Base-by-base conservation (phyloP, 306 rosid species). In the Vigna hirtella region DNA sequence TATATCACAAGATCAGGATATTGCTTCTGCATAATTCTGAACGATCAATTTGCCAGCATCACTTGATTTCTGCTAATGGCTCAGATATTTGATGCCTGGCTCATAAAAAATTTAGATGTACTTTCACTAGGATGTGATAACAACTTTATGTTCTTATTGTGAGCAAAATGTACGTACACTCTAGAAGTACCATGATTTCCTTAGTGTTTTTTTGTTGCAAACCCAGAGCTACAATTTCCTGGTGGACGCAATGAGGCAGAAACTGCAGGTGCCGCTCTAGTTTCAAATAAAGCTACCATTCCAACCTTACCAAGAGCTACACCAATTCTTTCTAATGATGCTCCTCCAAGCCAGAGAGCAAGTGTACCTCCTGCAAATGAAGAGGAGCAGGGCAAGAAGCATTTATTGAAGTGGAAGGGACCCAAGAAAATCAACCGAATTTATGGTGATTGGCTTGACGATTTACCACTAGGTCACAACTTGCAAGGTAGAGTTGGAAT, bases 361-460 rank as follows among this genome's bases (percentile, higher is more conserved):
- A 68, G 52, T 74, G 22, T 47, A 17, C 80, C 89, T 36, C 81
- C 81, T 42, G 47, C 79, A 73, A 42, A 67, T 10, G 94, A 80
- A 43, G 92, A 88, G 42, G 93, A 71, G 45, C 83, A 84, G 79
- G 79, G 59, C 0, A 86, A 89, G 87, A 89, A 79, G 77, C 42
- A 76, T 30, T 75, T 90, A 24, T 73, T 87, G 42, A 89, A 84
- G 87, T 91, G 93, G 98, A 93, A 91, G 77, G 87, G 84, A 40
- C 77, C 66, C 52, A 93, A 87, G 89, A 92, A 94, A 91, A 88
- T 93, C 71, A 86, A 93, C 62, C 90, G 84, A 13, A 93, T 93
- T 70, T 96, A 96, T 77, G 99, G 78, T 3, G 99, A 96, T 56
- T 96, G 99, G 99, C 92, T 91, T 10, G 96, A 93, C 34, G 98